These are phyloP conservation scores for Aspergillus bertholletiae DNA, from an alignment of 495 filamentous ascomycete species.

Conservation along the genomic window DNA sequence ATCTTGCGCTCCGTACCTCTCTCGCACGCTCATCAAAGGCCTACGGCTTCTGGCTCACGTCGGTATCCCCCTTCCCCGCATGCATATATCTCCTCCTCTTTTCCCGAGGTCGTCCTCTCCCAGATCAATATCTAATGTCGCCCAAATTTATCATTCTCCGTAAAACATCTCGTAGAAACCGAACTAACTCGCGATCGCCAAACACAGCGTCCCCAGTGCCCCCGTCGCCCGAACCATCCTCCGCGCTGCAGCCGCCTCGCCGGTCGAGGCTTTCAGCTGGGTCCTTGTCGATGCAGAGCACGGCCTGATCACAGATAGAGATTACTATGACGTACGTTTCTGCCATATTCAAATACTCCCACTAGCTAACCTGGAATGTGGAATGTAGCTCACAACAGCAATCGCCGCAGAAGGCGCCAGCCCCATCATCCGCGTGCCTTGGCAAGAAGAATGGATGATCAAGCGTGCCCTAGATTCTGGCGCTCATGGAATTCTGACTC, in stretches of 20 bases:
- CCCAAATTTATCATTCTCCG: too few relatives aligned
- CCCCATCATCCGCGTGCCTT: constrained; percentile 65
- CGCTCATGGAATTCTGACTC: constrained; percentile 58
- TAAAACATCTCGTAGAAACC: too few relatives aligned
- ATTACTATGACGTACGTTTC: constrained; percentile 34
- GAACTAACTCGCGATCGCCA: too few relatives aligned
- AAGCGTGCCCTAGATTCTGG: constrained; percentile 71
- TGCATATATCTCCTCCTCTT: not conserved
- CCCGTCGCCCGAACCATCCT: constrained; percentile 29
- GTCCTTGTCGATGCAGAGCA: constrained; percentile 78
- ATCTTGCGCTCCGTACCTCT: not conserved
- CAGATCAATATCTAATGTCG: too few relatives aligned
- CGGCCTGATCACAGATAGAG: constrained; percentile 53
- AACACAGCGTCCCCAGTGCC: constrained; percentile 27
- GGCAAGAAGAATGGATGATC: constrained; percentile 66
- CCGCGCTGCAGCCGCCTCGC: constrained; percentile 22
- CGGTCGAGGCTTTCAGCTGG: constrained; percentile 47
- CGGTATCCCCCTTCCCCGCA: not conserved
- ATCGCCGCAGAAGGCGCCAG: constrained; percentile 63
- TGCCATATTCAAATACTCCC: not conserved
- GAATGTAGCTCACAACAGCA: constrained; percentile 31
- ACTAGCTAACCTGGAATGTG: too few relatives aligned
- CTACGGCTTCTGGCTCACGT: constrained; percentile 17
- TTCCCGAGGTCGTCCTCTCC: not conserved
- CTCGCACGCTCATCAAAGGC: constrained; percentile 5